Percentiles rank a stretch among this genome's conserved stretches.
phyloP scores from a whole-genome alignment of 352 stramenopile species.

The Globisporangium cystogenes region DNA sequence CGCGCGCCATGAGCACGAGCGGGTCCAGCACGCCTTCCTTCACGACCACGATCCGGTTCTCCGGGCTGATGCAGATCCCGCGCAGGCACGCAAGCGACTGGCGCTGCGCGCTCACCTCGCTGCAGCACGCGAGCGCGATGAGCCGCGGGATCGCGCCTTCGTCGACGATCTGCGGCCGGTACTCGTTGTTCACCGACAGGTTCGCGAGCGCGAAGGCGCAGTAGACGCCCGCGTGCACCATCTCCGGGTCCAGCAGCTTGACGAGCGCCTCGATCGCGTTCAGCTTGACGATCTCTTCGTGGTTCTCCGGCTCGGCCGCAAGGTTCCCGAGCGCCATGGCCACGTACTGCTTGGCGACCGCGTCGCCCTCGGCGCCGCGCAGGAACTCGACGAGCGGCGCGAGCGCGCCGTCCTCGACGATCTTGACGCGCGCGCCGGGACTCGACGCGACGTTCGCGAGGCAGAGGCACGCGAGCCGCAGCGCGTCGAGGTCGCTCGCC shows the following conservation, averaged over 20 bases:
- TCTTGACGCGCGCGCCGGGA: slow-evolving; percentile 79
- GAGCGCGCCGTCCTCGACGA: slow-evolving; percentile 93
- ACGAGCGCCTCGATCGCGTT: slow-evolving; percentile 88
- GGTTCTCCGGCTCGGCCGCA: slow-evolving; percentile 91
- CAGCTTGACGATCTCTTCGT: slow-evolving; percentile 94
- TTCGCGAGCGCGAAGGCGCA: slow-evolving; percentile 94
- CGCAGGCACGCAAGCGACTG: slow-evolving; percentile 91
- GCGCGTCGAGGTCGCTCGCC: slow-evolving; percentile 90
- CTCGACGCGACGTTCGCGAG: slow-evolving; percentile 94
- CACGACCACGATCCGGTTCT: slow-evolving; percentile 87
- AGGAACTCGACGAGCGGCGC: slow-evolving; percentile 89
- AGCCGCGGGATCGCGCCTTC: slow-evolving; percentile 92
- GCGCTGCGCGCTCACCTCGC: slow-evolving; percentile 90
- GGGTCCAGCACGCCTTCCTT: slow-evolving; percentile 95
- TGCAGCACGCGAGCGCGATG: slow-evolving; percentile 93
- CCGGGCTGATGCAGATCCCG: slow-evolving; percentile 89
- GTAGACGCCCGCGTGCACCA: slow-evolving; percentile 84
- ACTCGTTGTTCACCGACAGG: slow-evolving; percentile 92
- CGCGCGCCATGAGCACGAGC: slow-evolving; percentile 93
- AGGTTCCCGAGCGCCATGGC: slow-evolving; percentile 96
- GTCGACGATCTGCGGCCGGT: slow-evolving; percentile 89
- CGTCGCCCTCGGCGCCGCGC: slow-evolving; percentile 80
- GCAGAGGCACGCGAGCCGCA: slow-evolving; percentile 92
- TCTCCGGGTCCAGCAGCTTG: slow-evolving; percentile 87
- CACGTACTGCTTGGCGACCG: slow-evolving; percentile 93